phyloP scores from a whole-genome alignment of 257 asterid species.

The Anisodus tanguticus region DNA sequence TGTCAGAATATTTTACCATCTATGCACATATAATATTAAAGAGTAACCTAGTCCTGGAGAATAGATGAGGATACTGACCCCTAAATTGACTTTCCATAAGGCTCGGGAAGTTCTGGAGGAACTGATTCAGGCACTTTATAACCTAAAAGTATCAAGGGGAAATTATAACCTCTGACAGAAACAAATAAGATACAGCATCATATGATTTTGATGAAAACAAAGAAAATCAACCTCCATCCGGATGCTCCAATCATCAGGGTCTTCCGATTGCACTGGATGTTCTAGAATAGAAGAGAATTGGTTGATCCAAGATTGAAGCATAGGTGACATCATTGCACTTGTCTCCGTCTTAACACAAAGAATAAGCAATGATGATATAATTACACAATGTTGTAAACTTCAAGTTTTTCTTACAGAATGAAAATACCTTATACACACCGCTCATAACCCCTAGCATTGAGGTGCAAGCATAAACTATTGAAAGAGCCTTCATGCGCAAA shows the following conservation, averaged over 20 bases:
- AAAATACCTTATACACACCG: constrained; percentile 85
- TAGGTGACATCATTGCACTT: constrained; percentile 67
- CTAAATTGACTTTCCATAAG: constrained; percentile 67
- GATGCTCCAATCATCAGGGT: constrained; percentile 97
- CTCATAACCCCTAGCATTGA: constrained; percentile 86
- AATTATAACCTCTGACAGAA: constrained; percentile 20
- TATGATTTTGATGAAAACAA: neutral
- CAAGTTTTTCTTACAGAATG: constrained; percentile 24
- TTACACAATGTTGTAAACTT: constrained; percentile 36
- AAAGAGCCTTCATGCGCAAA: constrained; percentile 75
- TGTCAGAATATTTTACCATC: neutral
- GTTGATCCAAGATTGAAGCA: constrained; percentile 91
- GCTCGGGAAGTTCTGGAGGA: constrained; percentile 76
- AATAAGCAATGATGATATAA: constrained; percentile 37
- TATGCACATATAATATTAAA: constrained; percentile 24
- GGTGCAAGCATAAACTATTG: constrained; percentile 77
- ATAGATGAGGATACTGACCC: constrained; percentile 47
- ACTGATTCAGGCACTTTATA: constrained; percentile 90
- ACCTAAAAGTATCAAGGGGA: constrained; percentile 51
- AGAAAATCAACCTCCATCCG: constrained; percentile 78
- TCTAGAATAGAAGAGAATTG: constrained; percentile 70
- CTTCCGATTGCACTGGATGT: constrained; percentile 87
- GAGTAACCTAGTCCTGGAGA: constrained; percentile 33
- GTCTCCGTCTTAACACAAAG: constrained; percentile 69
- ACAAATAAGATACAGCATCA: neutral